phyloP scores from a whole-genome alignment of 2,329 filamentous ascomycete species.

The Monosporascus sp. region DNA sequence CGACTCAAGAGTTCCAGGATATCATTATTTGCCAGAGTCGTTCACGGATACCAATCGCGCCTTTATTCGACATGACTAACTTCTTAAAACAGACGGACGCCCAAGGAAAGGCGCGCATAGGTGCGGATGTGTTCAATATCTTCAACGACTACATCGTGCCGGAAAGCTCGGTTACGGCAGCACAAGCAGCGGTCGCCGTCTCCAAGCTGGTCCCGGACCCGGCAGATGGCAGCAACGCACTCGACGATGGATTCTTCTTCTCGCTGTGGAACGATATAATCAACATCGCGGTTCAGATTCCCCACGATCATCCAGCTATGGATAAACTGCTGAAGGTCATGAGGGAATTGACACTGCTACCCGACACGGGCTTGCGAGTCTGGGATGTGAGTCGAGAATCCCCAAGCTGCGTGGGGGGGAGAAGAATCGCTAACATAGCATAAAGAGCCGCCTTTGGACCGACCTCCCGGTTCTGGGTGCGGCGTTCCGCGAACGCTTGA shows the following conservation, averaged over 20 bases:
- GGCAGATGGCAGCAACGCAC: conserved; percentile 2
- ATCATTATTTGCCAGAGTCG: too few relatives aligned
- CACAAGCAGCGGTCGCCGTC: conserved; percentile 11
- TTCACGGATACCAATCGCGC: not conserved
- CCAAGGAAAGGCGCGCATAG: not conserved
- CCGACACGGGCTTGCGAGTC: conserved; percentile 16
- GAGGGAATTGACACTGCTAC: conserved; percentile 19
- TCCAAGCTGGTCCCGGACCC: conserved; percentile 5
- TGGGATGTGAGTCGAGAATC: conserved; percentile 18
- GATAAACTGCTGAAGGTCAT: conserved; percentile 22
- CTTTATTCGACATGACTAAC: not conserved
- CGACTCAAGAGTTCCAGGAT: too few relatives aligned
- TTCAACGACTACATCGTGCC: conserved; percentile 16
- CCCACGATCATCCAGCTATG: conserved; percentile 17
- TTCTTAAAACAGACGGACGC: not conserved
- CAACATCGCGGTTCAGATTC: conserved; percentile 18
- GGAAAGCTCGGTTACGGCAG: conserved; percentile 4
- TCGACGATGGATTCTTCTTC: conserved; percentile 19
- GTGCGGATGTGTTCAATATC: conserved; percentile 13
- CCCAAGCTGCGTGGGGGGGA: not conserved
- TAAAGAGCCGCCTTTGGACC: conserved; percentile 17
- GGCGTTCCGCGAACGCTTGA: conserved; percentile 15
- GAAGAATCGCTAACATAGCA: conserved; percentile 1
- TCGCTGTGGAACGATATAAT: conserved; percentile 18
- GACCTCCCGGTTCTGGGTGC: conserved; percentile 21